Evolutionary conservation across 495 filamentous ascomycete species (phyloP).

Genomic region (Penicillium pulvis): DNA sequence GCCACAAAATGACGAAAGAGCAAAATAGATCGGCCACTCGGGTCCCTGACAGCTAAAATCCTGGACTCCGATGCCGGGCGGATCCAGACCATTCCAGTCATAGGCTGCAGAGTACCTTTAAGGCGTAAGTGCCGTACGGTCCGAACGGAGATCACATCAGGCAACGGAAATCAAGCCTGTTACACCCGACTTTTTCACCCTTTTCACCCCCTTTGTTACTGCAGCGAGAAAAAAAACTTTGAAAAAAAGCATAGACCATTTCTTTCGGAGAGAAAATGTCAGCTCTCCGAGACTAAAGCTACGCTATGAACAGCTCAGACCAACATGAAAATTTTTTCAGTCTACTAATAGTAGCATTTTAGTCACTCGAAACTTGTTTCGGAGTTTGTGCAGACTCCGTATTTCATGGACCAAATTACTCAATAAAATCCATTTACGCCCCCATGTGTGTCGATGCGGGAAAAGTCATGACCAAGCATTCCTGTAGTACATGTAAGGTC

Average conservation of each 20-base stretch:
- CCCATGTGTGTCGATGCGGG: neutral
- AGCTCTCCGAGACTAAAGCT: neutral
- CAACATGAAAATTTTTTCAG: slow-evolving; percentile 1
- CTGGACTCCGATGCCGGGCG: slow-evolving; percentile 20
- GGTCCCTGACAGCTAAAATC: slow-evolving; percentile 10
- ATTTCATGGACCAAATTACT: neutral
- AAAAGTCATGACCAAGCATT: neutral
- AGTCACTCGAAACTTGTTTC: neutral
- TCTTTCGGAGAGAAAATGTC: neutral
- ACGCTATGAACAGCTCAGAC: slow-evolving; percentile 8
- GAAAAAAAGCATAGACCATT: neutral
- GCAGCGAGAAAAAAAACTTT: neutral
- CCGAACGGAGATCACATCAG: slow-evolving; percentile 30
- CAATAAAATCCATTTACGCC: neutral
- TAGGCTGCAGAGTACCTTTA: slow-evolving; percentile 3
- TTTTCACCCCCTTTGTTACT: neutral
- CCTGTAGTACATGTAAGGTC: too few species aligned
- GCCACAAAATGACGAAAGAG: slow-evolving; percentile 12
- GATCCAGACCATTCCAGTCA: neutral
- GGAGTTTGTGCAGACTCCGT: neutral
- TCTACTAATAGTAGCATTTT: neutral
- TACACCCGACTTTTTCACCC: slow-evolving; percentile 7
- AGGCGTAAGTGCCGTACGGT: slow-evolving; percentile 19
- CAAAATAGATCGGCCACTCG: slow-evolving; percentile 5
- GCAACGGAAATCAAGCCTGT: slow-evolving; percentile 14